Evolutionary conservation across 163 green algal genomes (phyloP).

Genomic region (Chlorella variabilis): DNA sequence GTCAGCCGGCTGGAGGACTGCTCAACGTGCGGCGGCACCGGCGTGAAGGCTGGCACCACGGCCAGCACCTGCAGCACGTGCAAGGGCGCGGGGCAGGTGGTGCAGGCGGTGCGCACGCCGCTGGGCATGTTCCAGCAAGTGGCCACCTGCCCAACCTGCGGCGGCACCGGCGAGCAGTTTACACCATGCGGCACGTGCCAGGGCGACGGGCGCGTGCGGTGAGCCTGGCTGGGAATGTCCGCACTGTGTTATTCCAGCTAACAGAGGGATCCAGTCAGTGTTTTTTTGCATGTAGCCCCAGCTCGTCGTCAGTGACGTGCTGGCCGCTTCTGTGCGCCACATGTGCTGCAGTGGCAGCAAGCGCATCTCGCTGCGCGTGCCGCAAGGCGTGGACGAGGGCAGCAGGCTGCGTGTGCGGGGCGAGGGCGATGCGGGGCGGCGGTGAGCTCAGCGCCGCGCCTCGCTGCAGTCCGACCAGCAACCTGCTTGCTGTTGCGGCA

Average conservation of each 20-base stretch:
- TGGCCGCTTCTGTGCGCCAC: too few relatives aligned
- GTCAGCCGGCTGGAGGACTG: slow-evolving; percentile 84
- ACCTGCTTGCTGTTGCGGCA: too few relatives aligned
- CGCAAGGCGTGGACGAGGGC: slow-evolving; percentile 90
- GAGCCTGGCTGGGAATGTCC: too few relatives aligned
- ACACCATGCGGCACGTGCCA: slow-evolving; percentile 90
- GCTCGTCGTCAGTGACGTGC: too few relatives aligned
- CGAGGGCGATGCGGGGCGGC: slow-evolving; percentile 83
- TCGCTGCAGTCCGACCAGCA: too few relatives aligned
- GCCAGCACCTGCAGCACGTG: slow-evolving; percentile 89
- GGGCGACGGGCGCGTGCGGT: slow-evolving; percentile 89
- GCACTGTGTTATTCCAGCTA: not conserved
- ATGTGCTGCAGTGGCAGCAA: slow-evolving; percentile 79
- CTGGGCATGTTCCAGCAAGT: slow-evolving; percentile 97
- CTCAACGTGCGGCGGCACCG: slow-evolving; percentile 76
- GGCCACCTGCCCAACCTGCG: slow-evolving; percentile 65
- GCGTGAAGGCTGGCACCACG: slow-evolving; percentile 88
- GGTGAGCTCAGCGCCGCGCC: too few relatives aligned
- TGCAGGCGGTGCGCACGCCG: slow-evolving; percentile 86
- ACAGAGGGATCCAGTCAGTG: too few relatives aligned
- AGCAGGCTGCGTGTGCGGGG: slow-evolving; percentile 87
- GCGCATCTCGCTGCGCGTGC: slow-evolving; percentile 87
- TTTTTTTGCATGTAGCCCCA: not conserved
- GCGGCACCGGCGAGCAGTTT: slow-evolving; percentile 83
- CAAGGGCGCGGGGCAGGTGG: slow-evolving; percentile 90